Evolutionary conservation across 2,329 filamentous ascomycete species (phyloP).

Genomic region (Microascus cirrosus): DNA sequence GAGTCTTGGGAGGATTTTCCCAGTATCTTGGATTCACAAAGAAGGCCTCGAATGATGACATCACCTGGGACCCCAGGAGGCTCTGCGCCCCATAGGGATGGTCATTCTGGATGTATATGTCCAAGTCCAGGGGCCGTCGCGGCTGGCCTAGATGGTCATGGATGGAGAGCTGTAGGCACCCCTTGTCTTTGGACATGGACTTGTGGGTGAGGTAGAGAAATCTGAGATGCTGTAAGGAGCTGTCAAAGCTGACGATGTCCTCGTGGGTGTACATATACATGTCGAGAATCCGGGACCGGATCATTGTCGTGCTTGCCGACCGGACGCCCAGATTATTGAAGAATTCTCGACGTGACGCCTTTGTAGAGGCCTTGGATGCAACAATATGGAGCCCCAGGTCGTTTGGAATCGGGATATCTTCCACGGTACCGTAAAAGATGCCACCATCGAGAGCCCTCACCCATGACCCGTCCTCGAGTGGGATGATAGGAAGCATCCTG

Average conservation of each 20-base stretch:
- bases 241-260: not conserved
- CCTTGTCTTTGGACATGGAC: not conserved
- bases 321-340: not conserved
- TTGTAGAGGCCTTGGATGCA: not conserved
- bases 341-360: not conserved
- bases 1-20: not conserved
- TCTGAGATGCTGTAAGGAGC: not conserved
- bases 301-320: not conserved
- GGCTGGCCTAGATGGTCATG: not conserved
- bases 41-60: not conserved
- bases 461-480: not conserved
- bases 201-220: slow-evolving; percentile 1
- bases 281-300: not conserved
- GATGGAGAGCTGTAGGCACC: not conserved
- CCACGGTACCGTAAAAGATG: not conserved
- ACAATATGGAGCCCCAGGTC: not conserved
- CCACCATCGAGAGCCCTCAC: not conserved
- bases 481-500: not conserved
- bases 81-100: not conserved
- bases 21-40: not conserved
- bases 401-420: not conserved
- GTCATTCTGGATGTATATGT: not conserved
- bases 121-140: not conserved
- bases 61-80: not conserved
- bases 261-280: not conserved